Evolutionary conservation across 176 grass and related monocot species (phyloP), one percentile per base, ranked within the genome.

Genomic region (Eleusine coracana): DNA sequence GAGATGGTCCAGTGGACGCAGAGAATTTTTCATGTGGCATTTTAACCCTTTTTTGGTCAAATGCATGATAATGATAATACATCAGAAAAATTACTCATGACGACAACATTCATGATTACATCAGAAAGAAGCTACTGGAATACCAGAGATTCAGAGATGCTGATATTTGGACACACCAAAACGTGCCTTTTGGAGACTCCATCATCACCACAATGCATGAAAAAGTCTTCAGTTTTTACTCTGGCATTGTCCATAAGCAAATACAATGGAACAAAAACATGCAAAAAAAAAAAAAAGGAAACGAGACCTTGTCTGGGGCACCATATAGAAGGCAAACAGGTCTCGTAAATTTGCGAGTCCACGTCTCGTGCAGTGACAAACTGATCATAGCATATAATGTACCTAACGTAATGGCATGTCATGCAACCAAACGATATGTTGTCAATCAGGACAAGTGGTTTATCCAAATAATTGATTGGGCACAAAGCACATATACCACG

Each of bases 11-110:
- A 41, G 74, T 25, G 15, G 49, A 68, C 40, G 82, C 76, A 63
- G 38, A 82, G 73, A 86, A 86, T 10, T 29, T 73, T 82, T 82
- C 79, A 21, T 60, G 10, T 7, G 10, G 20, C 31, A 46, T 77
- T 20, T 81, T 56, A 56, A 20, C 25, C 59, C 0, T 13, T 80
- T 80, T 56, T 71, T 72, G 15, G 83, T 86, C 66, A 89, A 89
- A 82, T 66, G 66, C 77, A 77, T 39, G 9, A 18, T 54, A 70
- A 23, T 56, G 41, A 7, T 59, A 60, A 21, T 7, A 28, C 55
- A 78, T 28, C 20, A 66, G 18, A 65, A 14, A 13, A 63, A 61
- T 11, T 10, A 62, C 34, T 20, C 39, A 60, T 45, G 74, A 64
- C 27, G 10, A 45, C n/a, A 38, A 5, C 40, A 31, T 0, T 15